A percentile compares a stretch with the other conserved stretches of the same genome.
These are phyloP conservation scores for Leishmania martiniquensis DNA, from an alignment of 208 protist species.

Conservation along the genomic window DNA sequence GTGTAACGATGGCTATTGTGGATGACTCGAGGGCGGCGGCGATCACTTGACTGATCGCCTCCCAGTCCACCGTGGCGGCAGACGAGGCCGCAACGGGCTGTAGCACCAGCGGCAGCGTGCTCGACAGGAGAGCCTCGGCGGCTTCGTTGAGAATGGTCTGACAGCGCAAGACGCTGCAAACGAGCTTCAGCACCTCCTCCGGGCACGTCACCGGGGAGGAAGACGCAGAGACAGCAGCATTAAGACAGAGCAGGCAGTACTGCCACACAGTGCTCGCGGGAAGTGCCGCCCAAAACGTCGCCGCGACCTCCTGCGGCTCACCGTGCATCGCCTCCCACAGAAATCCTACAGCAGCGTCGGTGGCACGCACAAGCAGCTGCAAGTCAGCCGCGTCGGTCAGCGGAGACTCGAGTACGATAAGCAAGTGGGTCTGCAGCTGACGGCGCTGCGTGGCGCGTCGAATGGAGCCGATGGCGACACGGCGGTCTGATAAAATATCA, in stretches of 20 bases:
- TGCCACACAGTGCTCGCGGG: constrained; percentile 54
- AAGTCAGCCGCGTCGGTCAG: constrained; percentile 23
- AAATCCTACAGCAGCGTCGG: constrained; percentile 48
- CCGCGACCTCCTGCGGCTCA: constrained; percentile 62
- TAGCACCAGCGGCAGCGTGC: constrained; percentile 41
- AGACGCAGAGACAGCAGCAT: constrained; percentile 6
- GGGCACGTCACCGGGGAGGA: constrained; percentile 1
- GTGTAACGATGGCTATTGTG: constrained; percentile 55
- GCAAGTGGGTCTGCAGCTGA: constrained; percentile 50
- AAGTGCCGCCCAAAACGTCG: constrained; percentile 56
- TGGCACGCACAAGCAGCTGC: constrained; percentile 32
- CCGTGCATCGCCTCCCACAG: constrained; percentile 46
- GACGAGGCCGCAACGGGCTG: constrained; percentile 12
- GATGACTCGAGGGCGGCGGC: constrained; percentile 58
- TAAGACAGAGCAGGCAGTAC: constrained; percentile 30
- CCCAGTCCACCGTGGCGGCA: constrained; percentile 11
- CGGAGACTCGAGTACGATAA: constrained; percentile 34
- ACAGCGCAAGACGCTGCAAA: constrained; percentile 60
- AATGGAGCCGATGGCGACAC: constrained; percentile 63
- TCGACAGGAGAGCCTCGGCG: constrained; percentile 43
- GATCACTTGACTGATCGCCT: constrained; percentile 46
- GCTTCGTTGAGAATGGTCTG: constrained; percentile 49
- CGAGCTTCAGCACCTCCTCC: constrained; percentile 23
- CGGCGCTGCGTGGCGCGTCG: constrained; percentile 60
- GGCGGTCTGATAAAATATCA: constrained; percentile 62